phyloP scores from a whole-genome alignment of 768 basidiomycete genomes.

The Termitomyces sp. region DNA sequence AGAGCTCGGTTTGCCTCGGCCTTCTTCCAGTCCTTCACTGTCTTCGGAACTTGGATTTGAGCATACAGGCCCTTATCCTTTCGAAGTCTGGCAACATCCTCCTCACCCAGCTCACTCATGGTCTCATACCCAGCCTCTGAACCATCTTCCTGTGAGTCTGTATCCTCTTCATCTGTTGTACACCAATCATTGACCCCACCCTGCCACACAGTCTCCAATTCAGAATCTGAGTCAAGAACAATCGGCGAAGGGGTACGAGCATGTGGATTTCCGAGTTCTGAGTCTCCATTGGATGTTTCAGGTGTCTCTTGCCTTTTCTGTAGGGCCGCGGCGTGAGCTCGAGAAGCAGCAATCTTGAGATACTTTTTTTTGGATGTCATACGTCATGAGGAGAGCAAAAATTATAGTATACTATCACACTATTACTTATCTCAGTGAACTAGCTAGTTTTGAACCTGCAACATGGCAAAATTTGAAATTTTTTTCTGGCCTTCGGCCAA shows the following conservation, averaged over 20 bases:
- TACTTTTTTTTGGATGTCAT: too few relatives aligned
- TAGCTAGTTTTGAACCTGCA: too few relatives aligned
- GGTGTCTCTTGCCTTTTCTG: neutral
- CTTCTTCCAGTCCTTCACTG: neutral
- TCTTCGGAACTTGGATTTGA: neutral
- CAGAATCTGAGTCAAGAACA: neutral
- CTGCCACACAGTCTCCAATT: neutral
- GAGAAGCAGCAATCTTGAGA: neutral
- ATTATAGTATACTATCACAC: too few relatives aligned
- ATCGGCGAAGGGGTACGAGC: neutral
- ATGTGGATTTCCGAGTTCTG: neutral
- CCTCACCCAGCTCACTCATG: neutral
- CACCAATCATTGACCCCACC: neutral
- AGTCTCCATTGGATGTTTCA: neutral
- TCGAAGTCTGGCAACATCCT: too few relatives aligned
- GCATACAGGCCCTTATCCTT: neutral
- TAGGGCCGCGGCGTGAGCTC: neutral
- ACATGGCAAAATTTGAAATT: too few relatives aligned
- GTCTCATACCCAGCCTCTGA: neutral
- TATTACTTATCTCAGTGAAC: too few relatives aligned
- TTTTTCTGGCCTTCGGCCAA: too few relatives aligned
- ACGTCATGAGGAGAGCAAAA: too few relatives aligned
- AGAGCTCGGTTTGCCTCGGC: neutral
- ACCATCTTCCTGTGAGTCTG: neutral
- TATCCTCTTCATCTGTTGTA: neutral